Base-by-base conservation (phyloP, 495 filamentous ascomycete genomes). In the Penicillium psychrofluorescens region DNA sequence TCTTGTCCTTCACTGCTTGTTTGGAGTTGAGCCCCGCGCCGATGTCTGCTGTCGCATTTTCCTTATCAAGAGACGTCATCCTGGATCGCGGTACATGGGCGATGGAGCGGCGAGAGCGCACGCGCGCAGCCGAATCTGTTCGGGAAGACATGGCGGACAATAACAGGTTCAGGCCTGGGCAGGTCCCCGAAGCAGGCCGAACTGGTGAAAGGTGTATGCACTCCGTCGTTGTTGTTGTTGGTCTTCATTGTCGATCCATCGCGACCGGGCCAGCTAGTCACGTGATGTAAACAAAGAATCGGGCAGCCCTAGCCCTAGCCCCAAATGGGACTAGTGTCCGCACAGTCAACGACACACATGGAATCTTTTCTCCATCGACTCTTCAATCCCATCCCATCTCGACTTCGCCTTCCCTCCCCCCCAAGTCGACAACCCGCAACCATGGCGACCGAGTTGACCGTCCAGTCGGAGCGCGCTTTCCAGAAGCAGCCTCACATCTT, bases 401-500 rank as follows among this genome's bases (percentile, higher is more conserved):
- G 22, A 22, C 22, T 22, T 22, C 22, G 2, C 2, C 22, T 6
- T 22, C 54, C 63, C 59, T 61, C 46, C 48, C 37, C 53, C 57
- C 48, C 55, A 61, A 54, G 53, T 64, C 63, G 61, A 66, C 60
- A 59, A 49, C 55, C 59, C 84, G 80, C 77, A 83, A 85, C 73
- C 74, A 95, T 95, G 90, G 90, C 90, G 66, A 95, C 90, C 77
- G 90, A 95, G 81, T 80, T 95, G 74, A 95, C 85, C 69, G 90
- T 95, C 70, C 90, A 95, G 81, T 89, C 86, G 64, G 90, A 95
- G 84, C 88, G 90, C 74, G 90, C 90, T 77, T 95, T 83, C 84
- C 90, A 95, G 72, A 95, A 95, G 81, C 90, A 98, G 81, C 94
- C 92, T 63, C 94, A 99, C 75, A 95, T 99, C 81, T 97, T 96